Base-by-base conservation (phyloP, 805 yeast genomes). In the Brettanomyces bruxellensis region DNA sequence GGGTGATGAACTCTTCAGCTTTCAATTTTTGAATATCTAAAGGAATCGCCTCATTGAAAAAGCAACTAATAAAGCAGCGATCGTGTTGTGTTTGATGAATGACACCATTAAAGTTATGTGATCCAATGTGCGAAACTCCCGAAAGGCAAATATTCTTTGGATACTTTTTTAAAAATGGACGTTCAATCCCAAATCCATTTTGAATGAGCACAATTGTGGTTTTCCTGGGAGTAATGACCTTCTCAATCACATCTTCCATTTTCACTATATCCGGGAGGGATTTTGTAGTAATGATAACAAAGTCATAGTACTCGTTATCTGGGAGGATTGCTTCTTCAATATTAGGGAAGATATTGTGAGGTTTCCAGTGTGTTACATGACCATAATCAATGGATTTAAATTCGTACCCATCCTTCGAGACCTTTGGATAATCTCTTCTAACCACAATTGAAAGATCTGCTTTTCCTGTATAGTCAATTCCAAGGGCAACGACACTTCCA, bases 401-500 rank as follows among this genome's bases (percentile, higher is more conserved):
- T 25, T 37, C 41, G 14, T 38, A 43, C 4, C 46, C 46, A 23
- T 24, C 35, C 28, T 43, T 56, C 23, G 50, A 48, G 18, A 81
- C 83, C 44, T 60, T 67, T 3, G 71, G 69, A 59, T 76, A 81
- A 55, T 79, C 84, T 38, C 83, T 70, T 56, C 91, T 72, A 4
- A 81, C 73, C 3, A 82, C 83, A 11, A 78, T 66, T 2, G 86
- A 75, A 9, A 83, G 73, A 6, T 68, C 62, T n/a, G 75, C 67
- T 40, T 70, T 64, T 0, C 70, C 74, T 41, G 68, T 67, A 45
- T 65, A 64, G 49, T 66, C 67, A 28, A 87, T 67, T 0, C 85
- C 78, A 43, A 77, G 71, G 0, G 93, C 87, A 4, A 81, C 80
- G 32, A 86, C 76, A 2, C 86, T 72, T 30, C 95, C 95, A 5